Evolutionary conservation across 2,329 filamentous ascomycete genomes (phyloP), one percentile per base, ranked within the genome.

Genomic region (Aspergillus uvarum): DNA sequence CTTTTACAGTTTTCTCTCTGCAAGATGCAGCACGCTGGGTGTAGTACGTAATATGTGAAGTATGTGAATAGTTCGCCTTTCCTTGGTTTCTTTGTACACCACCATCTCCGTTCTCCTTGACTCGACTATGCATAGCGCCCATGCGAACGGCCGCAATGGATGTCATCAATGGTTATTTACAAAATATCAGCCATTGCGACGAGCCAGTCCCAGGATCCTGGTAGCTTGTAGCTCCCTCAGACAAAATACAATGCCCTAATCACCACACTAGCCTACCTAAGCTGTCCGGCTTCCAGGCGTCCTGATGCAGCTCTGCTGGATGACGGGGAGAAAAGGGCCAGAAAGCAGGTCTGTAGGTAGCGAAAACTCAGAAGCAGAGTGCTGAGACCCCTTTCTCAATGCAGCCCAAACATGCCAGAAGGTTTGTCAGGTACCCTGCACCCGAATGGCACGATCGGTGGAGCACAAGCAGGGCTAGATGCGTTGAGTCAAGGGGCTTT

Each of bases 11-110:
- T 58, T 65, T 55, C 67, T 51, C 65, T 60, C 53, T 61, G 71
- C 71, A 67, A 68, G 61, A 69, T 63, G 54, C 60, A 63, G 49
- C 52, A 26, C 51, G 22, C 48, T 8, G 10, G 24, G 38, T 29
- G 29, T 21, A 19, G 26, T 32, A 26, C 24, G 8, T 8, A 2
- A 29, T 8, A 29, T 29, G 26, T 29, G 26, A 47, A 7, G 8
- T 8, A 29, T 29, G 26, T 29, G 26, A 47, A 16, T 12, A 14
- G 16, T 24, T 38, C 32, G 19, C 32, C 10, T 22, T 52, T 12
- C 7, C 26, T 29, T 29, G 7, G 26, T 35, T 51, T 5, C 24
- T 31, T 31, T 50, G 22, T 44, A 44, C 38, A 44, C 16, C n/a
- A 44, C 16, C 38, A n/a, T 44, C 14, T n/a, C n/a, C 32, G 32